A percentile compares a stretch with the other conserved stretches of the same genome.
These are phyloP conservation scores for Avena insularis DNA, from an alignment of 176 grass and related monocot species.

Conservation along the genomic window DNA sequence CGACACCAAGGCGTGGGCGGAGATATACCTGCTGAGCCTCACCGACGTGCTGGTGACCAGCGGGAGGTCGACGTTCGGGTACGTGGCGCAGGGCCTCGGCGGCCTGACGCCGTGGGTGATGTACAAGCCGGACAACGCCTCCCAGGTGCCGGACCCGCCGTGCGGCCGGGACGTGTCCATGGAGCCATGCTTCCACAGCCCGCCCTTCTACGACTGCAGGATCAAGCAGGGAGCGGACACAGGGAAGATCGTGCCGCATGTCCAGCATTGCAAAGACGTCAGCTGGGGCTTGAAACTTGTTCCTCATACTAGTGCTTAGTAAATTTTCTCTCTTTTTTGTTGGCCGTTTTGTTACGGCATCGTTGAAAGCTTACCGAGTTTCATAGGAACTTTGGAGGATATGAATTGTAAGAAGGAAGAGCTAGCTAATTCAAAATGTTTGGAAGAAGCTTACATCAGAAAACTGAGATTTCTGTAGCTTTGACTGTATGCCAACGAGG, in stretches of 20 bases:
- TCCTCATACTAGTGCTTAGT: background rate
- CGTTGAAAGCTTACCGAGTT: too few species aligned
- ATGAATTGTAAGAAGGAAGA: too few species aligned
- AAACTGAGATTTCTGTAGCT: too few species aligned
- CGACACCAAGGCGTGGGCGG: constrained; percentile 63
- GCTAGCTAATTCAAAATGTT: too few species aligned
- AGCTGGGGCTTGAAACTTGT: constrained; percentile 33
- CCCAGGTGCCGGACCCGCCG: constrained; percentile 12
- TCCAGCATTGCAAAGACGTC: background rate
- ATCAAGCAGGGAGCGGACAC: background rate
- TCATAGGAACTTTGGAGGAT: too few species aligned
- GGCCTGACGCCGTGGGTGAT: constrained; percentile 48
- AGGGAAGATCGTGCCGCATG: background rate
- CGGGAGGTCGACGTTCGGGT: constrained; percentile 66
- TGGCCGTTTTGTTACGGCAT: too few species aligned
- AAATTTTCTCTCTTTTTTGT: too few species aligned
- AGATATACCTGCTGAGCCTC: constrained; percentile 74
- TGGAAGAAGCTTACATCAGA: too few species aligned
- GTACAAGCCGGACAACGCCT: constrained; percentile 14
- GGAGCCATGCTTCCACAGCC: constrained; percentile 42
- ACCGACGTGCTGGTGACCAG: constrained; percentile 57
- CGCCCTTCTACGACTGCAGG: constrained; percentile 30
- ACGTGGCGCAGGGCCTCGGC: constrained; percentile 63
- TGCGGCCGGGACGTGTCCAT: constrained; percentile 47
- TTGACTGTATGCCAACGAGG: too few species aligned